These are phyloP conservation scores for Antarctomyces pellizariae DNA, from an alignment of 495 filamentous ascomycete genomes.

Conservation along the genomic window DNA sequence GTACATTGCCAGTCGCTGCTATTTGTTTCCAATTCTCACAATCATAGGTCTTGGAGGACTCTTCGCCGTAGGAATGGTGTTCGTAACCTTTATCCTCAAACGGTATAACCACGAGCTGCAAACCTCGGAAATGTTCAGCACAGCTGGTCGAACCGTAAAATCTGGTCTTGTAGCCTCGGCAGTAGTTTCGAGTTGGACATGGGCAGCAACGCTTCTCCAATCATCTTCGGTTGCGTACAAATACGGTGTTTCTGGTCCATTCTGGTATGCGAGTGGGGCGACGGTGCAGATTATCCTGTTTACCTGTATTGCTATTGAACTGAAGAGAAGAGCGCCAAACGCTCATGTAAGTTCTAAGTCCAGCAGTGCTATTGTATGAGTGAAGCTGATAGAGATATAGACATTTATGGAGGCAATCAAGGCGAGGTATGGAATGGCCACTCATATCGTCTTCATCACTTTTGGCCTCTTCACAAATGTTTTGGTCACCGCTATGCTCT, in stretches of 20 bases:
- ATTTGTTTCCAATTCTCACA: constrained; percentile 26
- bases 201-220: constrained; percentile 67
- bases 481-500: constrained; percentile 72
- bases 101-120: constrained; percentile 85
- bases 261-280: constrained; percentile 57
- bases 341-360: constrained; percentile 32
- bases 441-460: constrained; percentile 53
- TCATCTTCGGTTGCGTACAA: constrained; percentile 73
- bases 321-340: constrained; percentile 71
- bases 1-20: constrained; percentile 53
- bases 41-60: constrained; percentile 17
- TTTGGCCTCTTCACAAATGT: constrained; percentile 74
- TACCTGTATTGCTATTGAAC: constrained; percentile 78
- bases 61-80: constrained; percentile 13
- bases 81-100: constrained; percentile 58
- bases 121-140: constrained; percentile 94
- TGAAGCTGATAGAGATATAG: constrained; percentile 1
- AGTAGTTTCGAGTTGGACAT: constrained; percentile 93
- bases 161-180: constrained; percentile 83
- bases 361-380: background rate
- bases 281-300: constrained; percentile 70
- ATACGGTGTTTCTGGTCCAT: constrained; percentile 82
- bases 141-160: constrained; percentile 82
- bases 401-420: constrained; percentile 64
- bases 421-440: constrained; percentile 32